Conservation (phyloP, 2,329 filamentous ascomycete genomes). For the Claviceps humidiphila region DNA sequence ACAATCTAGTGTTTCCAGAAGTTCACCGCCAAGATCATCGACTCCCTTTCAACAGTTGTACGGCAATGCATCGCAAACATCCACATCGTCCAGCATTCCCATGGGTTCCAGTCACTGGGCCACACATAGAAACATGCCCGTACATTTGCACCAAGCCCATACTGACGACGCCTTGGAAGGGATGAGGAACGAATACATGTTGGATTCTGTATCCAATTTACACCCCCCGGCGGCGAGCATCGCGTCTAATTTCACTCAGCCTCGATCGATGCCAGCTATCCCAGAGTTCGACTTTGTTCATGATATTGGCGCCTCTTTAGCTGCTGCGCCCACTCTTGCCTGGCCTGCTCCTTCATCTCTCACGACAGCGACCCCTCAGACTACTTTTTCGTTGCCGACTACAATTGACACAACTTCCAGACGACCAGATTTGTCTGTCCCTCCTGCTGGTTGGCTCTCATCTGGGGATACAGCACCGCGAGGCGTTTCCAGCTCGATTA, state of each 20-base stretch:
- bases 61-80: constrained; percentile 3
- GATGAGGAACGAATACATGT: constrained; percentile 12
- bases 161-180: constrained; percentile 11
- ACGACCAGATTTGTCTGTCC: constrained; percentile 22
- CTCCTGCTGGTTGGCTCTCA: constrained; percentile 19
- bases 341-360: constrained; percentile 28
- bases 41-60: constrained; percentile 6
- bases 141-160: constrained; percentile 6
- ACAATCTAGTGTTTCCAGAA: constrained; percentile 10
- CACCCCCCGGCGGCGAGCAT: constrained; percentile 8
- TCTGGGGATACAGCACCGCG: constrained; percentile 14
- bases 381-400: constrained; percentile 32
- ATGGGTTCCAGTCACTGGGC: constrained; percentile 13
- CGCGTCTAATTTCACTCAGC: constrained; percentile 10
- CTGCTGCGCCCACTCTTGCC: constrained; percentile 8
- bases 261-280: constrained; percentile 13
- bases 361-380: constrained; percentile 33
- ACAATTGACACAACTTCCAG: background rate
- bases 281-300: constrained; percentile 9
- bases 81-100: constrained; percentile 5
- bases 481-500: constrained; percentile 10
- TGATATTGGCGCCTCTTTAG: constrained; percentile 12
- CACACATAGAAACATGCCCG: constrained; percentile 4
- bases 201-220: constrained; percentile 10
- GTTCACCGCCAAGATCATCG: constrained; percentile 7